Conservation (phyloP, 306 rosid genomes). For the Begonia loranthoides region DNA sequence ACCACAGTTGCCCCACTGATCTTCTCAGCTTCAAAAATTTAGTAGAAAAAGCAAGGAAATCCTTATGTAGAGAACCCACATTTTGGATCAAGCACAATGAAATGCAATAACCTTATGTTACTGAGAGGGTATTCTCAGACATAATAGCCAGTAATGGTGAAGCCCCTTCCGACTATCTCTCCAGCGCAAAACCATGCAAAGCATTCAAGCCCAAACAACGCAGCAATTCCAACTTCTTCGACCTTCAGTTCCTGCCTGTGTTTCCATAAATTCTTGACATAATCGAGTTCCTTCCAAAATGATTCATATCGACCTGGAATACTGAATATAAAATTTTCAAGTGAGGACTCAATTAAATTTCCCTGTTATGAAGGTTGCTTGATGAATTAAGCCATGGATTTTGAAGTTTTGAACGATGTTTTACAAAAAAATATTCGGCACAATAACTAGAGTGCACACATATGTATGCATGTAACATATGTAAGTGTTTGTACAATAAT, state of each 20-base stretch:
- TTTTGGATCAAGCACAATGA: constrained; percentile 26
- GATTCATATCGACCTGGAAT: constrained; percentile 61
- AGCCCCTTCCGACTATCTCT: constrained; percentile 88
- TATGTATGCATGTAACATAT: no score
- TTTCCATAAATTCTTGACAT: constrained; percentile 66
- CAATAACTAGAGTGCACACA: no score
- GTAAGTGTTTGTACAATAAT: no score
- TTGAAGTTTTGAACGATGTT: no score
- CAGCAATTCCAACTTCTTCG: constrained; percentile 81
- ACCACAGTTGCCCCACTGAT: constrained; percentile 28
- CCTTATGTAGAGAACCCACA: constrained; percentile 24
- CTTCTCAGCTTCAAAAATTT: constrained; percentile 31
- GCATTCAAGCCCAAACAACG: constrained; percentile 88
- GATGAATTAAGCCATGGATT: no score
- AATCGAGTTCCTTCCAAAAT: constrained; percentile 72
- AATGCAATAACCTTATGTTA: constrained; percentile 18
- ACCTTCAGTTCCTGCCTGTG: constrained; percentile 68
- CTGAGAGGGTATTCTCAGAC: constrained; percentile 29
- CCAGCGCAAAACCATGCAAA: constrained; percentile 73
- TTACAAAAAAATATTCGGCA: no score
- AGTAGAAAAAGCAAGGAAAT: constrained; percentile 31
- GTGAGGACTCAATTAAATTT: background rate
- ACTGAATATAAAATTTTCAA: constrained; percentile 26
- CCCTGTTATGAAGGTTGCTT: no score
- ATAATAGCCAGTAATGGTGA: constrained; percentile 72